Evolutionary conservation across 208 protist species (phyloP), one percentile per base, ranked within the genome.

Genomic region (Leptomonas pyrrhocoris): DNA sequence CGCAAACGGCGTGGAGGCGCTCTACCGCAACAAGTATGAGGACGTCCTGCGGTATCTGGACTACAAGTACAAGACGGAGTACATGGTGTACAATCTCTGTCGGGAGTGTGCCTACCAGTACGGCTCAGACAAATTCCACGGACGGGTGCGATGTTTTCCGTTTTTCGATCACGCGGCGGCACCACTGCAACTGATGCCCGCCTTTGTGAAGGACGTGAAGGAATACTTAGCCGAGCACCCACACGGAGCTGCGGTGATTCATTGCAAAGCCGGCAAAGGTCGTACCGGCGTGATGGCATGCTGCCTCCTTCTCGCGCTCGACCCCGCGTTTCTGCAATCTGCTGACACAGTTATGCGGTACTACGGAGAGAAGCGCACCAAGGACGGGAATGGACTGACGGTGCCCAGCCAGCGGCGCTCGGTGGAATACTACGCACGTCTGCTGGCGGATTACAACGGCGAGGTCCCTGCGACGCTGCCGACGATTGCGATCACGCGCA

Each of bases 221-320:
- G 40, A 54, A 1, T 97, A 73, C 64, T 40, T 96, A 11, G 12
- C 53, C 1, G 55, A 75, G 27, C 66, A 90, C 69, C 30, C 65
- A 15, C 38, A 79, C 0, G 93, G 96, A 67, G 89, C 98, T 0
- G 91, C 86, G 8, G 97, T 90, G 5, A 86, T 99, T 56, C 98
- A 99, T 77, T 99, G 98, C 82, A 99, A 99, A 64, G 98, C 98
- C 6, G 88, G 90, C 16, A 94, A 95, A 38, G 98, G 97, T 0
- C 80, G 98, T 11, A 99, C 97, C 27, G 98, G 98, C 28, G 68
- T 98, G 40, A 94, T 99, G 85, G 89, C 98, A 21, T 93, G 84
- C 72, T 86, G 79, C 63, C 73, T 92, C n/a, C 74, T 98, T 21
- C 60, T 85, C 76, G 65, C 21, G 67, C 7, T 89, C 70, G 79